These are phyloP conservation scores for Microsporum ferrugineum DNA, from an alignment of 2,329 filamentous ascomycete genomes.

Conservation along the genomic window DNA sequence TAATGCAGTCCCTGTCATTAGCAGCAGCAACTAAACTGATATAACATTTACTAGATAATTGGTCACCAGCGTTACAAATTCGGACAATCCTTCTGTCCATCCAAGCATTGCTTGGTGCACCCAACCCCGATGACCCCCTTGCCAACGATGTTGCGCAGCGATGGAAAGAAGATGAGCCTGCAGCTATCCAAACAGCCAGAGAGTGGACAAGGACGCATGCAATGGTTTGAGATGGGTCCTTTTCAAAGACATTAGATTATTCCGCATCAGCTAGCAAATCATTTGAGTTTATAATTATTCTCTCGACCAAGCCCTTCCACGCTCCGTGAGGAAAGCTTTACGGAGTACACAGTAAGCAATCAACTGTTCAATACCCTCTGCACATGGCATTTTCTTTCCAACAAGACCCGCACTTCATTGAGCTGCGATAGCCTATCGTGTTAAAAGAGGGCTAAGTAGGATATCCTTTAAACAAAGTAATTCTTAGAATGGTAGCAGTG, in stretches of 20 bases:
- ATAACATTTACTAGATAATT: constrained; percentile 59
- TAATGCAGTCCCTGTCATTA: background rate
- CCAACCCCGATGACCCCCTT: constrained; percentile 96
- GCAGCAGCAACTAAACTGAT: constrained; percentile 9
- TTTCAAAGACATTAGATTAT: background rate
- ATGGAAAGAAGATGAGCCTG: constrained; percentile 93
- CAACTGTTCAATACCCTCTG: no score
- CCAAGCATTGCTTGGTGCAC: constrained; percentile 87
- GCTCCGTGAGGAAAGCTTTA: background rate
- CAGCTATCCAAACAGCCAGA: constrained; percentile 79
- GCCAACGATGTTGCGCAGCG: constrained; percentile 94
- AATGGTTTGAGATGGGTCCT: constrained; percentile 31
- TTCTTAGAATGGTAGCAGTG: no score
- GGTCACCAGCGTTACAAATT: constrained; percentile 96
- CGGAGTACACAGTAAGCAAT: background rate
- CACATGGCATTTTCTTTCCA: no score
- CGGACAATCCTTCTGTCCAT: constrained; percentile 97
- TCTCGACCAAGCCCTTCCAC: background rate
- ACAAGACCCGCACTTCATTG: no score
- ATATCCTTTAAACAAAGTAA: no score
- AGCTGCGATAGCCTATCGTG: no score
- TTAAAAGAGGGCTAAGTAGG: no score
- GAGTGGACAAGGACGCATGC: constrained; percentile 88
- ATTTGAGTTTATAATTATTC: background rate
- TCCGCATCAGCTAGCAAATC: background rate